A percentile compares a stretch with the other conserved stretches of the same genome.
phyloP scores from a whole-genome alignment of 2,329 filamentous ascomycete species.

The Myriosclerotinia scirpicola region DNA sequence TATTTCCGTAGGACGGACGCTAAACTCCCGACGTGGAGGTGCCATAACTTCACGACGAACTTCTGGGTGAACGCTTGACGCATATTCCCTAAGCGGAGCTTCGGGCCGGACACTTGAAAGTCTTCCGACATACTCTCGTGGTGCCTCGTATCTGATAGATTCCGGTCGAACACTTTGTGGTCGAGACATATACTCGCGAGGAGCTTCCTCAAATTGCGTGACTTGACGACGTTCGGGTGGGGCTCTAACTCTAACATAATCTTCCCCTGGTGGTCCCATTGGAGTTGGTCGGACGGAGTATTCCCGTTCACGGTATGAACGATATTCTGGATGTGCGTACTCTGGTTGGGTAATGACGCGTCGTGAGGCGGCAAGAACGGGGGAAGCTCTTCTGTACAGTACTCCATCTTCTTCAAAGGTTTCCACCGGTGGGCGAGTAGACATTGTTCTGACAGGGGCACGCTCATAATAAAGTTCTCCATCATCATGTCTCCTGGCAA shows the following conservation, averaged over 20 bases:
- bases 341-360: conserved; percentile 65
- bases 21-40: conserved; percentile 37
- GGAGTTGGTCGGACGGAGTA: conserved; percentile 51
- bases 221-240: conserved; percentile 35
- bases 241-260: conserved; percentile 50
- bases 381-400: conserved; percentile 52
- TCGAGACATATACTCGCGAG: conserved; percentile 49
- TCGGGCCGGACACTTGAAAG: conserved; percentile 46
- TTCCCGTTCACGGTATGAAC: conserved; percentile 58
- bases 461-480: conserved; percentile 69
- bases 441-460: conserved; percentile 36
- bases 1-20: conserved; percentile 36
- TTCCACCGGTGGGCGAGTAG: conserved; percentile 35
- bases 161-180: conserved; percentile 57
- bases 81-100: conserved; percentile 39
- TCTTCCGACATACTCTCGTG: conserved; percentile 46
- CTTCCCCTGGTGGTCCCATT: conserved; percentile 36
- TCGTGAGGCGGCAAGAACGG: conserved; percentile 51
- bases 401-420: conserved; percentile 38
- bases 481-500: conserved; percentile 43
- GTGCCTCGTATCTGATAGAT: conserved; percentile 46
- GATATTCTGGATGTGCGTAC: conserved; percentile 48
- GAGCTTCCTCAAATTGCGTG: conserved; percentile 48
- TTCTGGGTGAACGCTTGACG: conserved; percentile 42
- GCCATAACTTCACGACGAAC: conserved; percentile 32